phyloP scores from a whole-genome alignment of 495 filamentous ascomycete genomes.

The Aspergillus haitiensis region DNA sequence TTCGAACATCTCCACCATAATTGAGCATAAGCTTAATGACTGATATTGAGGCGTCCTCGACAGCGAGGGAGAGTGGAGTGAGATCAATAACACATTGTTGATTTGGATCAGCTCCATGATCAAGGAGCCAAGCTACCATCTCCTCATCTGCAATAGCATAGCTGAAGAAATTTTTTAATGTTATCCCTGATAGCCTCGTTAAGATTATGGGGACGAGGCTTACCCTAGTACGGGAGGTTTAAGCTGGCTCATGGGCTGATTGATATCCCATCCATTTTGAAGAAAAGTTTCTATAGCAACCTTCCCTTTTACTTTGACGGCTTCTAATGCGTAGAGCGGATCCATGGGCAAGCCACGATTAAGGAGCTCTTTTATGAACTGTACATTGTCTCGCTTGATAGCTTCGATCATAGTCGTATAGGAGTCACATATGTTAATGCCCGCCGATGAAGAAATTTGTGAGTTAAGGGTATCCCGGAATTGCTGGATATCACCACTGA shows the following conservation, averaged over 20 bases:
- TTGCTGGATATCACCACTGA: constrained; percentile 16
- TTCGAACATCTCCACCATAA: constrained; percentile 23
- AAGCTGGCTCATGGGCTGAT: constrained; percentile 22
- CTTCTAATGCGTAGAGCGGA: constrained; percentile 18
- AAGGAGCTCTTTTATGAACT: constrained; percentile 24
- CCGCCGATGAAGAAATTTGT: constrained; percentile 16
- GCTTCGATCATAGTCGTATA: constrained; percentile 21
- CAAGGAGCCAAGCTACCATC: constrained; percentile 27
- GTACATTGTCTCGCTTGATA: constrained; percentile 16
- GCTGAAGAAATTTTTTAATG: constrained; percentile 17
- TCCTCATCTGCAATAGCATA: constrained; percentile 24
- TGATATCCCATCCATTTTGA: constrained; percentile 23
- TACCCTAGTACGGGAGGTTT: constrained; percentile 23
- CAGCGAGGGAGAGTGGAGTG: constrained; percentile 27
- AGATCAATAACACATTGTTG: constrained; percentile 22
- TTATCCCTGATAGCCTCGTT: constrained; percentile 6
- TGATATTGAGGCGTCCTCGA: constrained; percentile 21
- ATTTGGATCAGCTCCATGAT: constrained; percentile 28
- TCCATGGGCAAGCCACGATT: constrained; percentile 19
- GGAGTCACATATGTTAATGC: constrained; percentile 22
- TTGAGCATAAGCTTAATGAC: constrained; percentile 21
- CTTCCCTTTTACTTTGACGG: constrained; percentile 17
- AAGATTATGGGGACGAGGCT: constrained; percentile 5
- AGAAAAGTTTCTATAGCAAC: constrained; percentile 13
- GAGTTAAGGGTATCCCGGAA: constrained; percentile 22